Base-by-base conservation (phyloP, 2,329 filamentous ascomycete genomes). In the Diplodia seriata region DNA sequence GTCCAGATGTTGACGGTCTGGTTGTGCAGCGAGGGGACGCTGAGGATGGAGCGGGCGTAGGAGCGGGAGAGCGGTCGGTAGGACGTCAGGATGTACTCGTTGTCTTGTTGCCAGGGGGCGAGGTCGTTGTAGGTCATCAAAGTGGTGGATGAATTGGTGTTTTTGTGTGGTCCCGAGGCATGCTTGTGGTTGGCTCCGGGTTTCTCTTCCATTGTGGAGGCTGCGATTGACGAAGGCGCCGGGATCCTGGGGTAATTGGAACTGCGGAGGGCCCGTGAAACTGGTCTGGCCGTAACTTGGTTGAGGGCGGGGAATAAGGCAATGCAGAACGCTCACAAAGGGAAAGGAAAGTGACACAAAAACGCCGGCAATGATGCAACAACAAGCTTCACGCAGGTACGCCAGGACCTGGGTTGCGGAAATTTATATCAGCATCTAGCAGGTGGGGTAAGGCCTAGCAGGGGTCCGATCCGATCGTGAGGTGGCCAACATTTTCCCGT, bases 1-100 rank as follows among this genome's bases (percentile, higher is more conserved):
- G 87, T 85, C 77, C 89, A 91, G 73, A 92, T 91, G 77, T 92
- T 92, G 57, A 91, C 86, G 7, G 86, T 86, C 74, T 90, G 87
- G 76, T 90, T 91, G 79, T 92, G 89, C 18, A 91, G 74, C 76
- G 90, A 88, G 57, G 82, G 78, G n/a, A 91, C 79, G 43, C 85
- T 88, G 47, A 83, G 78, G 69, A 87, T 82, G 20, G 87, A 90
- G 67, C 80, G 83, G 14, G 74, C 68, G 76, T 88, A 90, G 0
- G 89, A 91, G 68, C 84, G 84, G 2, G 87, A 89, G 29, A 83
- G 83, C 1, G 86, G 86, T 0, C 90, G 85, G 78, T 92, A 92
- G 70, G 88, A 87, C 23, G 84, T 85, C 66, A 82, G 82, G 67
- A 92, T 91, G 80, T 87, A 90, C 69, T 89, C 87, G 72, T 92